A percentile compares a stretch with the other conserved stretches of the same genome.
These are phyloP conservation scores for Holtermannia corniformis DNA, from an alignment of 768 basidiomycete species.

Conservation along the genomic window DNA sequence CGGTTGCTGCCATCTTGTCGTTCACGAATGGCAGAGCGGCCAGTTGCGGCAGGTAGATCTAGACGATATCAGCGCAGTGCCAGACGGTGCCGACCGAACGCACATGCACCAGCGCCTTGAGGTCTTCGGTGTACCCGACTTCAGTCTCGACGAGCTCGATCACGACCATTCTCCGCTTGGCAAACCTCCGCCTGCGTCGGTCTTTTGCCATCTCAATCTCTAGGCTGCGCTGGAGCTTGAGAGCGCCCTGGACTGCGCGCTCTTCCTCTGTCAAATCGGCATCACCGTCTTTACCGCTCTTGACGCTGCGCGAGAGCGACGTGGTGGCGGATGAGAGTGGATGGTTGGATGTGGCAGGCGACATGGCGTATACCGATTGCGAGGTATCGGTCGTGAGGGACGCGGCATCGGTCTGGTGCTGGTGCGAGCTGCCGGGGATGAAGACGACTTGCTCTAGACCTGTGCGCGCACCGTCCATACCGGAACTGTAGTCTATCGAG, in stretches of 20 bases:
- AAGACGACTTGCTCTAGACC: slow-evolving; percentile 2
- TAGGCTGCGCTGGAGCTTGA: slow-evolving; percentile 24
- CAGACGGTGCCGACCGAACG: background rate
- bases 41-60: slow-evolving; percentile 37
- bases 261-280: slow-evolving; percentile 6
- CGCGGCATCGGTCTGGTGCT: slow-evolving; percentile 10
- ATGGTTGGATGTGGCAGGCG: slow-evolving; percentile 19
- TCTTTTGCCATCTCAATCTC: slow-evolving; percentile 31
- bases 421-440: slow-evolving; percentile 3
- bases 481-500: slow-evolving; percentile 13
- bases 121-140: slow-evolving; percentile 65
- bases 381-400: slow-evolving; percentile 28
- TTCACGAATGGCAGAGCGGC: slow-evolving; percentile 30
- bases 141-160: slow-evolving; percentile 80
- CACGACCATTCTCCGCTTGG: slow-evolving; percentile 58
- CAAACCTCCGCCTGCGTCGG: slow-evolving; percentile 15
- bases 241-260: slow-evolving; percentile 15
- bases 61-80: background rate
- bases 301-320: slow-evolving; percentile 34
- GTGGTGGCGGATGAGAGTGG: slow-evolving; percentile 39
- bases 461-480: background rate
- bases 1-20: slow-evolving; percentile 15
- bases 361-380: slow-evolving; percentile 18
- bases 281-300: slow-evolving; percentile 31
- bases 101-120: slow-evolving; percentile 57